Base-by-base conservation (phyloP, 352 stramenopile species). In the Discostella stelligera region DNA sequence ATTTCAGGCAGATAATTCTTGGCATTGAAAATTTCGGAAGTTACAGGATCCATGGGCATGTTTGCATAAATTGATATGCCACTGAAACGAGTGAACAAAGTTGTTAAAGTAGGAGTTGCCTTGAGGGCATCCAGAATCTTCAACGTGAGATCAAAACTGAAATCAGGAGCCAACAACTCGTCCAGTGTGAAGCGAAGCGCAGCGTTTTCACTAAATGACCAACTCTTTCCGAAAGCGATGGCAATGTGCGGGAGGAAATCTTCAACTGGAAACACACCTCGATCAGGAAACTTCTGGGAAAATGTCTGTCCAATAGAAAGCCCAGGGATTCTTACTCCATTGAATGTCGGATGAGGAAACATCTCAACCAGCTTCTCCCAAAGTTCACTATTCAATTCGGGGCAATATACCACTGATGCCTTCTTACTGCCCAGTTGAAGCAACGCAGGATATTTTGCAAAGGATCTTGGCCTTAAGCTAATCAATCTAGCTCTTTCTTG, bases 341-440 rank as follows among this genome's bases (percentile, higher is more conserved):
- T 61, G 49, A 53, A 73, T 27, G 48, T 73, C 52, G 70, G 16
- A 58, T 52, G 8, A 32, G 49, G 9, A 61, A 61, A 62, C 18
- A 10, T 44, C 49, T 25, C 32, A 21, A 48, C 18, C 4, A 74
- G 54, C 32, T 67, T 66, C 9, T 73, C 37, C 63, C 62, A 79
- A 21, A 79, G 37, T 5, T 65, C 9, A 14, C 1, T 20, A 21
- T 56, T 68, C 18, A 79, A 50, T 1, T 66, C 13, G 9, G 30
- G 18, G n/a, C 32, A 61, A 30, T 68, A 79, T 44, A 49, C 30
- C 20, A 61, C 56, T 37, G 58, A 73, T 16, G 62, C n/a, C 9
- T 56, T 61, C 23, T 73, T 79, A 54, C 62, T 73, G 30, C 71
- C 71, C 32, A 79, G 54, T 60, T 79, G 53, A 30, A 79, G 46